phyloP scores from a whole-genome alignment of 495 filamentous ascomycete species.

The Chaetomium tenue region DNA sequence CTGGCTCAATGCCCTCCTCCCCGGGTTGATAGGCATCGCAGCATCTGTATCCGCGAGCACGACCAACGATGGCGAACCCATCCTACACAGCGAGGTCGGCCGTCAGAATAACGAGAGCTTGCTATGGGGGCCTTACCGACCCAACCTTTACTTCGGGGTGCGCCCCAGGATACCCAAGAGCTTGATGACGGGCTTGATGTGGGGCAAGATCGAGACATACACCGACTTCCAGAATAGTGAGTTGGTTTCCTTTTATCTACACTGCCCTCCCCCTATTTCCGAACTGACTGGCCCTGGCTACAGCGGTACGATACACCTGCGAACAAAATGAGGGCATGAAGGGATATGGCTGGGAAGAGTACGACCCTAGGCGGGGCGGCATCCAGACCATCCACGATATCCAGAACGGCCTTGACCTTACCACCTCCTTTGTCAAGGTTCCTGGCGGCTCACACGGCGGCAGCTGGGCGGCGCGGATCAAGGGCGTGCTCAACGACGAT shows the following conservation, averaged over 20 bases:
- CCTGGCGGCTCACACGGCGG: slow-evolving; percentile 85
- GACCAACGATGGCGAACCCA: slow-evolving; percentile 38
- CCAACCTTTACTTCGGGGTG: slow-evolving; percentile 94
- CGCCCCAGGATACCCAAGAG: slow-evolving; percentile 84
- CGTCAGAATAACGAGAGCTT: slow-evolving; percentile 76
- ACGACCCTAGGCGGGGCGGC: slow-evolving; percentile 83
- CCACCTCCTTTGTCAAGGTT: slow-evolving; percentile 89
- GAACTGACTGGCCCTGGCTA: background rate
- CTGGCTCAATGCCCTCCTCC: slow-evolving; percentile 20
- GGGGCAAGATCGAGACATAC: slow-evolving; percentile 84
- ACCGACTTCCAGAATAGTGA: slow-evolving; percentile 73
- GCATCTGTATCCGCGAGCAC: slow-evolving; percentile 12
- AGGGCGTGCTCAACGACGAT: slow-evolving; percentile 73
- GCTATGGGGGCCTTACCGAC: slow-evolving; percentile 94
- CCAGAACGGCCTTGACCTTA: slow-evolving; percentile 82
- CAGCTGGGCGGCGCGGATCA: slow-evolving; percentile 86
- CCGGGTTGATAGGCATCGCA: slow-evolving; percentile 6
- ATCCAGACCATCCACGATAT: slow-evolving; percentile 85
- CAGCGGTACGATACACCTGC: slow-evolving; percentile 90
- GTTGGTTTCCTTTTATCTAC: slow-evolving; percentile 48
- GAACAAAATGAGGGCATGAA: slow-evolving; percentile 93
- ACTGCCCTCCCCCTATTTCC: too few species aligned
- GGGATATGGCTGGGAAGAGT: slow-evolving; percentile 97
- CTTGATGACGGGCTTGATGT: slow-evolving; percentile 80
- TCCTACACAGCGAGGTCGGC: slow-evolving; percentile 52